Conservation (phyloP, 768 basidiomycete genomes). For the Lentinula raphanica region DNA sequence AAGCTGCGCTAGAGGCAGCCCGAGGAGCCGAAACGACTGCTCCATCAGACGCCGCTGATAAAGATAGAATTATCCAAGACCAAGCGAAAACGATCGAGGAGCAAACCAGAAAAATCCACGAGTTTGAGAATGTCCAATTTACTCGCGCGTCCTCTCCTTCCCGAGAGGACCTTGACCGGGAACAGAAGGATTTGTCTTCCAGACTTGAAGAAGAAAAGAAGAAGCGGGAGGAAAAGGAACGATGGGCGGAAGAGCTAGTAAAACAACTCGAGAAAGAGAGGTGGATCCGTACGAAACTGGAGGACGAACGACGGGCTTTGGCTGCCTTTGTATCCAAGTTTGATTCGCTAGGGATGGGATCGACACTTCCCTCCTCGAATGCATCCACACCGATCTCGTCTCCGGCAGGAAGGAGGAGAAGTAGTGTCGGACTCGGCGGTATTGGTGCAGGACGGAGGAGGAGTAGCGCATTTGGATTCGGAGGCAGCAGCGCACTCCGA, state of each 20-base stretch:
- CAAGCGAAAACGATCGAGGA: conserved; percentile 73
- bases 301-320: conserved; percentile 74
- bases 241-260: conserved; percentile 70
- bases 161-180: conserved; percentile 72
- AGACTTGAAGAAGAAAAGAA: conserved; percentile 49
- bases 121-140: conserved; percentile 52
- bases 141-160: conserved; percentile 26
- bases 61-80: conserved; percentile 19
- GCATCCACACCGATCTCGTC: conserved; percentile 44
- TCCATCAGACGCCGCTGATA: conserved; percentile 52
- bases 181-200: conserved; percentile 48
- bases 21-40: background rate
- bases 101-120: conserved; percentile 69
- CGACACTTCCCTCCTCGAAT: conserved; percentile 30
- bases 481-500: background rate
- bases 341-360: conserved; percentile 60
- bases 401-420: conserved; percentile 15
- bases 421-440: background rate
- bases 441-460: background rate
- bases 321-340: conserved; percentile 80
- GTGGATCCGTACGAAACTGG: conserved; percentile 59
- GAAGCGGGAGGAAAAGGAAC: conserved; percentile 63
- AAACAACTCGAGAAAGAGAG: conserved; percentile 77
- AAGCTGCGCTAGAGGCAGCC: conserved; percentile 60
- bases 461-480: conserved; percentile 2